Conservation (phyloP, 257 asterid species). For the Solanum infundibuliforme region DNA sequence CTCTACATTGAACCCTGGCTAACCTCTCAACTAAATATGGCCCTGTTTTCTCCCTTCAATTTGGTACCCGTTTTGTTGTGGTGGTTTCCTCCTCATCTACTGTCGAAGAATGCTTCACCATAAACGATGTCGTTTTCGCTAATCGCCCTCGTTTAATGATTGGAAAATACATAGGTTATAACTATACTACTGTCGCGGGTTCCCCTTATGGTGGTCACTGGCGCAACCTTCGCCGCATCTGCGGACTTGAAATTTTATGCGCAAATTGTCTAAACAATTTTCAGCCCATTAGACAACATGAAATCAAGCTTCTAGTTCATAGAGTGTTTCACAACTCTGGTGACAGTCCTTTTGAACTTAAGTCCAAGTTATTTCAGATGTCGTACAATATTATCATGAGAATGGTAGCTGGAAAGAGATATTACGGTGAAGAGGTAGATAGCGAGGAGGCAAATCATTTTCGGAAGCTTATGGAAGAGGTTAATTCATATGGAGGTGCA, state of each 20-base stretch:
- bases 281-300: constrained; percentile 24
- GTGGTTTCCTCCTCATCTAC: too few species aligned
- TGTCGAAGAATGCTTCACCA: too few species aligned
- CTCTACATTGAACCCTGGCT: too few species aligned
- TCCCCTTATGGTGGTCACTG: constrained; percentile 45
- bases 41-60: too few species aligned
- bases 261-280: constrained; percentile 34
- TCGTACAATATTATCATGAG: constrained; percentile 41
- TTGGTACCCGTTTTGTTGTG: too few species aligned
- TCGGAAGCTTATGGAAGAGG: constrained; percentile 17
- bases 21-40: too few species aligned
- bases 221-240: constrained; percentile 45
- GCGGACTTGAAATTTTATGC: constrained; percentile 30
- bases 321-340: constrained; percentile 1
- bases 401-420: constrained; percentile 52
- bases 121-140: too few species aligned
- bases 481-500: not conserved
- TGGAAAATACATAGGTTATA: too few species aligned
- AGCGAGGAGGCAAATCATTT: constrained; percentile 27
- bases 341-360: constrained; percentile 17
- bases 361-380: constrained; percentile 18
- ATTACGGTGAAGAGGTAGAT: constrained; percentile 29
- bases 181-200: constrained; percentile 8
- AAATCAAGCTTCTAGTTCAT: constrained; percentile 5
- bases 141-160: too few species aligned